Evolutionary conservation across 2,329 filamentous ascomycete species (phyloP), one percentile per base, ranked within the genome.

Genomic region (Septoria petroselini): DNA sequence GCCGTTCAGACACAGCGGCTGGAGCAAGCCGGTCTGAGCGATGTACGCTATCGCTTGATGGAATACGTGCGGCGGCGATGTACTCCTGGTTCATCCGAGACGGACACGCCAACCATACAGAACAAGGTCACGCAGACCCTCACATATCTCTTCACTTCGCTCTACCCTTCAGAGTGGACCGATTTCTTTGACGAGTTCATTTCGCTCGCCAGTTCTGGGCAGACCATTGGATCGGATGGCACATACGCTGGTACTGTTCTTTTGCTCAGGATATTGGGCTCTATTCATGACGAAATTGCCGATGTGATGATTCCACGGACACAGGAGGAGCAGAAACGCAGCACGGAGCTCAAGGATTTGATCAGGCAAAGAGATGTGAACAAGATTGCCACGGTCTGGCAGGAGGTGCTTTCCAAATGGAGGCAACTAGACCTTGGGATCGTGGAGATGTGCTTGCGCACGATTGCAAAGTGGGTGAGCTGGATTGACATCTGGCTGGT

Each of bases 401-500:
- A 93, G 69, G 87, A 95, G 64, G 85, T 98, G 37, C 77, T 98
- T 48, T 78, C 82, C 8, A 82, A 85, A 62, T 97, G 91, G 79
- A 76, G 78, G 58, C 80, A 81, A 62, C 70, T 72, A 48, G 79
- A 80, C 64, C 77, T 82, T 50, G 81, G 86, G 59, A 79, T 97
- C 50, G 79, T 95, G 35, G 90, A 96, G 68, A 84, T 94, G 78
- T 91, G 88, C 61, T 77, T 98, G 45, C 89, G 86, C 70, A 86
- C 90, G n/a, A 83, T 98, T 58, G 90, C 89, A 30, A 93, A 91
- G 68, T 98, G 93, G 91, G 90, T 95, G 53, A 94, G 90, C 78
- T 98, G 93, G 93, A 95, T 94, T 64, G 93, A 97, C 66, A 97
- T 98, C 62, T 87, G 86, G 42, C 76, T 98, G 50, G 84, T 98